Evolutionary conservation across 345 rosid genomes (phyloP), one percentile per base, ranked within the genome.

Genomic region (Schrenkiella parvula): DNA sequence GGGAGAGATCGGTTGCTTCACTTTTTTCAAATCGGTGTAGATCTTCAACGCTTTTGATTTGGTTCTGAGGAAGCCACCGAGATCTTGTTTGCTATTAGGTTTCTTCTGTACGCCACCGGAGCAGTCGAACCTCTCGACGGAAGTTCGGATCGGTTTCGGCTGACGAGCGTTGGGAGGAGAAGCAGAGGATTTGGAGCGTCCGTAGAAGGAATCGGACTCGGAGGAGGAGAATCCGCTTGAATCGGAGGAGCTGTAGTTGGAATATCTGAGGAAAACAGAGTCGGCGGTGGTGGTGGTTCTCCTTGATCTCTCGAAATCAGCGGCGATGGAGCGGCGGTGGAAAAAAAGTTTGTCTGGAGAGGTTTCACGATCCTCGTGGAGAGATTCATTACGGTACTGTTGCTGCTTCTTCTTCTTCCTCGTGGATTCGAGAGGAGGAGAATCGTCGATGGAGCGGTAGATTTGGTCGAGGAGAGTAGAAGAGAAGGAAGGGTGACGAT

Each of bases 1-100:
- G 0, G 99, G 99, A 14, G 99, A 95, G 70, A 95, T 81, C 0
- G 98, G 98, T 57, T 93, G 98, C 67, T 89, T 91, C 10, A 84
- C 87, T 77, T 86, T 93, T 79, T 89, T 93, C 28, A 90, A 78
- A 34, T 89, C 96, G 51, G 84, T 82, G 84, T 89, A 91, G 78
- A 91, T 89, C 84, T 86, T 89, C 44, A 89, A 69, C 11, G 96
- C 99, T 71, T 84, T 89, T 29, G 93, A 87, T 69, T 88, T 91
- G 3, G 91, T 85, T 74, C 86, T 91, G 28, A 76, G 72, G 48
- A 84, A 78, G 38, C 88, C 84, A 1, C 85, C 88, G 23, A 78
- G 80, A 17, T 75, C 80, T 50, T 65, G 63, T 14, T 72, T 72
- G 6, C 17, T 19, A 63, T 79, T 84, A 6, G 81, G 76, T 72